A percentile compares a stretch with the other conserved stretches of the same genome.
Conservation (phyloP, 2,329 filamentous ascomycete genomes). For the Colletotrichum chlorophyti region DNA sequence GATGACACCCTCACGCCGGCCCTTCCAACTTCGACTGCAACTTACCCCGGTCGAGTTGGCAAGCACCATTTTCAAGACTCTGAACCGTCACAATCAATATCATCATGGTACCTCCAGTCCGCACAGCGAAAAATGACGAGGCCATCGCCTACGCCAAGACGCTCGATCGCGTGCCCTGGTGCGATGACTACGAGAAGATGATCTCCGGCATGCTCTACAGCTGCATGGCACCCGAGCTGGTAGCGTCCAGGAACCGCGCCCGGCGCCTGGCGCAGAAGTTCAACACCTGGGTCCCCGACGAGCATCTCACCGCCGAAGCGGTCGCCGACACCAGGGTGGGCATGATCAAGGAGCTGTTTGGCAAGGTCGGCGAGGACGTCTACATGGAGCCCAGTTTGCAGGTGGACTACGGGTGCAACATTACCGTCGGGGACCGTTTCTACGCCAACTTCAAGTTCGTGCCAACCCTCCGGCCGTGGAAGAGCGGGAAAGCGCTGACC, state of each 20-base stretch:
- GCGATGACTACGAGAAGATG: conserved; percentile 70
- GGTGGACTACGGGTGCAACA: conserved; percentile 72
- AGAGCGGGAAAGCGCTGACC: neutral
- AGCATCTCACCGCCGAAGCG: conserved; percentile 49
- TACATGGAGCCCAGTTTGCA: conserved; percentile 68
- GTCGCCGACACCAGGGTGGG: conserved; percentile 47
- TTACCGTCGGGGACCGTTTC: conserved; percentile 66
- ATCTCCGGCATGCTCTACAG: conserved; percentile 68
- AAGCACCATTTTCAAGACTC: no score
- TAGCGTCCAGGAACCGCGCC: conserved; percentile 58
- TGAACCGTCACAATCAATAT: neutral
- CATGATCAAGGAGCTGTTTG: conserved; percentile 57
- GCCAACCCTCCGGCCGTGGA: neutral
- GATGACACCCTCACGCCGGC: no score
- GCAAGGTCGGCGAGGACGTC: conserved; percentile 55
- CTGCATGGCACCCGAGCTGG: conserved; percentile 53
- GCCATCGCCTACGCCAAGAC: conserved; percentile 53
- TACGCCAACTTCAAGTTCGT: conserved; percentile 69
- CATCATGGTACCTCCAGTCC: conserved; percentile 1
- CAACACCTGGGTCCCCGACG: conserved; percentile 60
- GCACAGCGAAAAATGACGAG: conserved; percentile 43
- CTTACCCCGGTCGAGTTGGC: no score
- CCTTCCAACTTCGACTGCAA: no score
- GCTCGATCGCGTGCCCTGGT: conserved; percentile 59
- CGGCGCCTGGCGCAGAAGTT: conserved; percentile 63